A percentile compares a stretch with the other conserved stretches of the same genome.
Conservation (phyloP, 140 eudicot species). For the Oenanthe javanica region DNA sequence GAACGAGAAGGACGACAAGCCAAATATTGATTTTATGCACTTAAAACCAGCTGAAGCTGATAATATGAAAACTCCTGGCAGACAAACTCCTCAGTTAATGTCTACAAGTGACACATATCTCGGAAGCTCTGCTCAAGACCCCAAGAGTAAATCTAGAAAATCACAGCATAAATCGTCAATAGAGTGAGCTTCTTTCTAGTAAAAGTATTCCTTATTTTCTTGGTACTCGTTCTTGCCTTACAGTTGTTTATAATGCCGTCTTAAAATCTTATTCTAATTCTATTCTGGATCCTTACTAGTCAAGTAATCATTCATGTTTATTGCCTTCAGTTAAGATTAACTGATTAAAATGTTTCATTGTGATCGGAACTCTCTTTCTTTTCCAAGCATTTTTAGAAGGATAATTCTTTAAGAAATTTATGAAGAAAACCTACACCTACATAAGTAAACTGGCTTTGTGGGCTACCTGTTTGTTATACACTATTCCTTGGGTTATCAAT, state of each 20-base stretch:
- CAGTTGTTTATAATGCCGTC: background rate
- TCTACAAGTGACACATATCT: constrained; percentile 13
- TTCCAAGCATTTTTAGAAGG: background rate
- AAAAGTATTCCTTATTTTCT: background rate
- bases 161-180: constrained; percentile 53
- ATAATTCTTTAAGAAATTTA: background rate
- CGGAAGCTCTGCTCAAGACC: constrained; percentile 21
- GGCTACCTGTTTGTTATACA: background rate
- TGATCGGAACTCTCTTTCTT: background rate
- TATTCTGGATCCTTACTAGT: constrained; percentile 1
- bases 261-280: background rate
- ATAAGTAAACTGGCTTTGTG: background rate
- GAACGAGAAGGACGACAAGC: constrained; percentile 27
- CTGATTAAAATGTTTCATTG: background rate
- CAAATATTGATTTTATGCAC: constrained; percentile 34
- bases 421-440: background rate
- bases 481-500: background rate
- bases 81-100: constrained; percentile 43
- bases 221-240: background rate
- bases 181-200: constrained; percentile 51
- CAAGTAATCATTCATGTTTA: background rate
- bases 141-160: constrained; percentile 43
- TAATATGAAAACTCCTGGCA: constrained; percentile 43
- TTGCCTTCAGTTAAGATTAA: background rate
- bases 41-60: constrained; percentile 33